Conservation (phyloP, 495 filamentous ascomycete species). For the Penicillium lividum region DNA sequence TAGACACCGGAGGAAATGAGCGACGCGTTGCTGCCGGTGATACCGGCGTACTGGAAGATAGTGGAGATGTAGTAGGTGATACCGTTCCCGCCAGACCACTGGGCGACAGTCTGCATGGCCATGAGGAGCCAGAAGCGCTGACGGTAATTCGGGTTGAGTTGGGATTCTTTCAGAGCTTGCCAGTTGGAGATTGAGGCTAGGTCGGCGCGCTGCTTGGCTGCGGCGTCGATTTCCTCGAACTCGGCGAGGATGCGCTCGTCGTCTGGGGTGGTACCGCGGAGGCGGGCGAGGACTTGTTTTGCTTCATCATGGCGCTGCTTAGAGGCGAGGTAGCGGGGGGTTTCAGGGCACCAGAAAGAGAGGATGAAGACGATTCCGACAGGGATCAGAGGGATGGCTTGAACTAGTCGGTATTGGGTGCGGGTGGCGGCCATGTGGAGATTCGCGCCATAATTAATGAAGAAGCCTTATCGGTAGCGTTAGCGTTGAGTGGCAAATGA, state of each 20-base stretch:
- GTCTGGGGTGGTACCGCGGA: conserved; percentile 34
- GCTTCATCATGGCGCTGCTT: conserved; percentile 37
- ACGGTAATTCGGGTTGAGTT: conserved; percentile 42
- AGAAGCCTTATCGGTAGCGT: conserved; percentile 38
- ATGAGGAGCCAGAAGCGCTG: conserved; percentile 50
- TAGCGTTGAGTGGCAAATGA: not conserved
- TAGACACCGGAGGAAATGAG: conserved; percentile 48
- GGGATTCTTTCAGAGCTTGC: conserved; percentile 45
- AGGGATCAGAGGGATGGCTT: conserved; percentile 45
- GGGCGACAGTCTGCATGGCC: conserved; percentile 46
- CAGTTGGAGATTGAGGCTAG: conserved; percentile 37
- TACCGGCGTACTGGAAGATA: conserved; percentile 44
- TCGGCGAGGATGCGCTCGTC: conserved; percentile 36
- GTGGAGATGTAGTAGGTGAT: conserved; percentile 49
- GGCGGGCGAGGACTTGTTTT: conserved; percentile 38
- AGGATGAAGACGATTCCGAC: conserved; percentile 38
- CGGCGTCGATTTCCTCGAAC: conserved; percentile 38
- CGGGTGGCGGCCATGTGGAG: conserved; percentile 41
- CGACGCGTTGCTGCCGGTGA: conserved; percentile 29
- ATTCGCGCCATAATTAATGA: conserved; percentile 48
- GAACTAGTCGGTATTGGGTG: conserved; percentile 46
- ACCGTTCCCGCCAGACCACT: conserved; percentile 51
- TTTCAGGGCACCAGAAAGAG: conserved; percentile 42
- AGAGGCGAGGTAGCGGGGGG: conserved; percentile 44
- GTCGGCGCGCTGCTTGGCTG: conserved; percentile 32